These are phyloP conservation scores for Linnemannia exigua DNA, from an alignment of 192 early-diverging fungal species.

Conservation along the genomic window DNA sequence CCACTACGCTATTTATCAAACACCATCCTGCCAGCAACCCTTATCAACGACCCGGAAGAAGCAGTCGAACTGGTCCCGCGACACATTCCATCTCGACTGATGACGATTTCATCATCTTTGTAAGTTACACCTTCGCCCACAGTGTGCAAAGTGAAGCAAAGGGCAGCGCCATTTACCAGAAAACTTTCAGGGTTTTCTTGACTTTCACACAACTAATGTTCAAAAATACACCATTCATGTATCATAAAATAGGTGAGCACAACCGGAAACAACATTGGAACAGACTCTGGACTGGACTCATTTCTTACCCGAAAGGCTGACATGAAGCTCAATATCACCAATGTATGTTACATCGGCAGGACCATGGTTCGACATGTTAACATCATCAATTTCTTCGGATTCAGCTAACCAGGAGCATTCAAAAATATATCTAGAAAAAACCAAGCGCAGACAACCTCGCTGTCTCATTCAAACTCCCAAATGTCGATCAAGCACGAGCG, in stretches of 20 bases:
- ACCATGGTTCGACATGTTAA: neutral
- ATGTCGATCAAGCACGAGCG: constrained; percentile 1
- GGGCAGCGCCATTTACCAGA: neutral
- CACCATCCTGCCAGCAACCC: neutral
- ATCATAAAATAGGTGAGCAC: neutral
- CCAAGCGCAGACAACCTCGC: neutral
- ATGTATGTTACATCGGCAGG: neutral
- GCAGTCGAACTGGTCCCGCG: neutral
- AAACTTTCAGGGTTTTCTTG: neutral
- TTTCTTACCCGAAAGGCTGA: constrained; percentile 11
- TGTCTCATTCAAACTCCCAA: constrained; percentile 2
- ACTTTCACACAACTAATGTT: neutral
- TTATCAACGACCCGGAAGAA: constrained; percentile 24
- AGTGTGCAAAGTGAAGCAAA: neutral
- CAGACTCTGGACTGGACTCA: constrained; percentile 12
- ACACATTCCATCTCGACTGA: neutral
- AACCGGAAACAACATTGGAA: neutral
- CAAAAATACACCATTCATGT: neutral
- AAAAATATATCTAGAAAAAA: constrained; percentile 4
- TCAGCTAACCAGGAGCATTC: neutral
- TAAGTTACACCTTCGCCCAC: neutral
- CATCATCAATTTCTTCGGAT: neutral
- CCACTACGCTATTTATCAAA: neutral
- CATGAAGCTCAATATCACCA: constrained; percentile 16
- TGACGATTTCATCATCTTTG: constrained; percentile 20